Conservation (phyloP, 805 yeast genomes). For the Yarrowia yakushimensis region DNA sequence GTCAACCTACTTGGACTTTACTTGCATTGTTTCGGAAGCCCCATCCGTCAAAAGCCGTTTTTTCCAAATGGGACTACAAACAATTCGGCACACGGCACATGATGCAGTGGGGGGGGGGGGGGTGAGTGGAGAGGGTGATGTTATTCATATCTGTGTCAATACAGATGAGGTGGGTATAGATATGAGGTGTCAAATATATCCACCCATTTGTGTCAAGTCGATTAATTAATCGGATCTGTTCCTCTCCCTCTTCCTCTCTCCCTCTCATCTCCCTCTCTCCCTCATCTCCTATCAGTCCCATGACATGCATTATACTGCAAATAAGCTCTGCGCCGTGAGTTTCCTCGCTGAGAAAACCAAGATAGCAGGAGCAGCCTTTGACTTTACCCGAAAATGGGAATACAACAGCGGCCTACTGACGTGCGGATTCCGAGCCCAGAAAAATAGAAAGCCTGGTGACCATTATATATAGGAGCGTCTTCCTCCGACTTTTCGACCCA, state of each 20-base stretch:
- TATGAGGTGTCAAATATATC: no score
- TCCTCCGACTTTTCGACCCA: neutral
- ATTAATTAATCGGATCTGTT: no score
- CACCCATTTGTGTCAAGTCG: no score
- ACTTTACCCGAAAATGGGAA: slow-evolving; percentile 17
- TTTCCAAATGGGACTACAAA: no score
- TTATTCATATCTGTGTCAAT: no score
- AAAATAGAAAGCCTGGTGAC: neutral
- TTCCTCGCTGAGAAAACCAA: slow-evolving; percentile 23
- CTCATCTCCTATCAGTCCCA: neutral
- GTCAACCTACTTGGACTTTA: no score
- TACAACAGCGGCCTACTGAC: slow-evolving; percentile 14
- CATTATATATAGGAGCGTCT: neutral
- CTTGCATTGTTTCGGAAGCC: no score
- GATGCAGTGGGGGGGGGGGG: no score
- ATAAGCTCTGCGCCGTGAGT: slow-evolving; percentile 4
- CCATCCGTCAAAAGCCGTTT: neutral
- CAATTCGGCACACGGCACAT: neutral
- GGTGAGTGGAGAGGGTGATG: no score
- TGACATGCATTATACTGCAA: neutral
- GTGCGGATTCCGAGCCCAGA: slow-evolving; percentile 2
- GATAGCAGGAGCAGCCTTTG: slow-evolving; percentile 24
- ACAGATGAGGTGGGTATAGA: no score
- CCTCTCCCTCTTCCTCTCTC: neutral
- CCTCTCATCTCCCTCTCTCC: neutral